phyloP scores from a whole-genome alignment of 2,329 filamentous ascomycete genomes.

The Cladophialophora carrionii region DNA sequence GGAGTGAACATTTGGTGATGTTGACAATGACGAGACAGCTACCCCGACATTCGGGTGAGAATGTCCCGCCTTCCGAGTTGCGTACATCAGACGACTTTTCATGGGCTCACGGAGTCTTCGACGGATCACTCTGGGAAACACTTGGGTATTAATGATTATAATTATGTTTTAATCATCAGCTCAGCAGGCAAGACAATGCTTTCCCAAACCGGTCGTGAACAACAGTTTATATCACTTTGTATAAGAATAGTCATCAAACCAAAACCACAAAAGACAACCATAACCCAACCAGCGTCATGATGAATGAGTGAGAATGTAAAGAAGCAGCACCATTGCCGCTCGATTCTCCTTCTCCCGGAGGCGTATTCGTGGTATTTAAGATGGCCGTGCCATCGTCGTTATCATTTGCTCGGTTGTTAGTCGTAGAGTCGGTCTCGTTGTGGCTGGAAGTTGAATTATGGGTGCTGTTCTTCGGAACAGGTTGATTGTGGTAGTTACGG shows the following conservation, averaged over 20 bases:
- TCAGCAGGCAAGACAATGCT: background rate
- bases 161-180: slow-evolving; percentile 1
- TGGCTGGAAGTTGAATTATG: slow-evolving; percentile 4
- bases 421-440: slow-evolving; percentile 3
- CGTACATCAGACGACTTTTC: background rate
- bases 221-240: slow-evolving; percentile 13
- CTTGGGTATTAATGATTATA: slow-evolving; percentile 11
- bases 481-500: slow-evolving; percentile 37
- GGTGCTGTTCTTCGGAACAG: background rate
- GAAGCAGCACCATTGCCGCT: slow-evolving; percentile 7
- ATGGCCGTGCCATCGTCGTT: slow-evolving; percentile 10
- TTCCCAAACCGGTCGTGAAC: slow-evolving; percentile 15
- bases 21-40: slow-evolving; percentile 2
- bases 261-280: background rate
- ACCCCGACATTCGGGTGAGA: slow-evolving; percentile 9
- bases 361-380: slow-evolving; percentile 11
- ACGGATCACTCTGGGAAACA: background rate
- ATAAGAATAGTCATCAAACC: slow-evolving; percentile 5
- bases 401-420: slow-evolving; percentile 6
- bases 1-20: slow-evolving; percentile 58
- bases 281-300: slow-evolving; percentile 3
- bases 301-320: slow-evolving; percentile 3
- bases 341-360: background rate
- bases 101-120: background rate
- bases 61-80: slow-evolving; percentile 10